Percentiles rank a stretch among this genome's conserved stretches.
Evolutionary conservation across 306 rosid species (phyloP).

Genomic region (Abrus pulchellus): DNA sequence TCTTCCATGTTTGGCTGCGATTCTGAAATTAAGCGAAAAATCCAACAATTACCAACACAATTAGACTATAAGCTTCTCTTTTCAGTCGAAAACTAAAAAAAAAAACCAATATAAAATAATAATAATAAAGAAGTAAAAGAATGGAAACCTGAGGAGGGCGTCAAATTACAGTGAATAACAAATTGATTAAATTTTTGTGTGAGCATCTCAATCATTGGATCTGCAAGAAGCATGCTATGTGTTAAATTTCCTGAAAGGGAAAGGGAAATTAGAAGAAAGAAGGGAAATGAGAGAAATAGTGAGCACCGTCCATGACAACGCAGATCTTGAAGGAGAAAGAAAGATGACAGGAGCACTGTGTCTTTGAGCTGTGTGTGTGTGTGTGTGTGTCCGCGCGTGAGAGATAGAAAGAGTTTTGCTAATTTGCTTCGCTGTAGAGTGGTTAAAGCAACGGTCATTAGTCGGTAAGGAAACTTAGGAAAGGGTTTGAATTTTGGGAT

Average conservation of each 20-base stretch:
- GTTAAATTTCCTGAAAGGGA: constrained; percentile 10
- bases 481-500: constrained; percentile 51
- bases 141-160: constrained; percentile 53
- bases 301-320: constrained; percentile 66
- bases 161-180: constrained; percentile 45
- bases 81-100: neutral
- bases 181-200: constrained; percentile 42
- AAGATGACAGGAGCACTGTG: neutral
- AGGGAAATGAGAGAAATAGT: constrained; percentile 20
- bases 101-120: neutral
- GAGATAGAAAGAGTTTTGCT: neutral
- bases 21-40: constrained; percentile 32
- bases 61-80: neutral
- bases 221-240: constrained; percentile 45
- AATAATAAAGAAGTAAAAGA: constrained; percentile 6
- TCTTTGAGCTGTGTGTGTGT: neutral
- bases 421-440: neutral
- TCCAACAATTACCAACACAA: constrained; percentile 1
- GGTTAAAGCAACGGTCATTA: neutral
- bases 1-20: neutral
- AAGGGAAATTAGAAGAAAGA: constrained; percentile 7
- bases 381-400: neutral
- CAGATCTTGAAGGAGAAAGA: neutral
- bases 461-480: no score
- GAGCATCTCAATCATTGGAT: constrained; percentile 54